Conservation (phyloP, 371 early-diverging fungal genomes). For the Circinella minor region DNA sequence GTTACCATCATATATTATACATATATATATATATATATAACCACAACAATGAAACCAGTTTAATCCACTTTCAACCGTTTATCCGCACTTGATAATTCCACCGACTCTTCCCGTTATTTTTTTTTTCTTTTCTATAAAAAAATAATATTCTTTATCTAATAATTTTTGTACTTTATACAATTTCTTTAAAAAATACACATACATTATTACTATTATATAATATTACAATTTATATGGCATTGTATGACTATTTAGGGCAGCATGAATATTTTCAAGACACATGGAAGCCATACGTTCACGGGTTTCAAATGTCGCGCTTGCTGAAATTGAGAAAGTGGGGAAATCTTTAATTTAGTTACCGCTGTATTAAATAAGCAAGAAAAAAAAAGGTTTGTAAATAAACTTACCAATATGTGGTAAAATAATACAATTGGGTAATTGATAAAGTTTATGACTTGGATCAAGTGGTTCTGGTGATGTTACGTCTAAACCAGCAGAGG, state of each 20-base stretch:
- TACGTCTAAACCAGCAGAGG: conserved; percentile 84
- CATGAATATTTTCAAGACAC: conserved; percentile 33
- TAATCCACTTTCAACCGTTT: background rate
- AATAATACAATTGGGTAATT: conserved; percentile 69
- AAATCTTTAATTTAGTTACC: background rate
- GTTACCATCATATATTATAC: background rate
- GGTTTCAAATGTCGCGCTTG: conserved; percentile 84
- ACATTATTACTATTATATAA: background rate
- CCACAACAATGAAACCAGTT: background rate
- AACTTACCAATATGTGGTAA: conserved; percentile 71
- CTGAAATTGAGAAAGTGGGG: conserved; percentile 24
- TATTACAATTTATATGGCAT: conserved; percentile 23
- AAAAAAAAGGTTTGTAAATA: background rate
- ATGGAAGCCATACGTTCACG: conserved; percentile 78
- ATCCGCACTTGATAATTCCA: background rate
- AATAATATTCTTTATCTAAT: background rate
- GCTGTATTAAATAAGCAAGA: background rate
- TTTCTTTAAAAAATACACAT: background rate
- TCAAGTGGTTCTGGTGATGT: conserved; percentile 88
- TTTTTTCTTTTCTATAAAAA: background rate
- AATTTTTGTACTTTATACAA: conserved; percentile 14
- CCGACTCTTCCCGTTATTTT: background rate
- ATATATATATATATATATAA: background rate
- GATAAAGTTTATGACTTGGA: conserved; percentile 59
- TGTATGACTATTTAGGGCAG: conserved; percentile 20